A percentile compares a stretch with the other conserved stretches of the same genome.
phyloP scores from a whole-genome alignment of 768 basidiomycete species.

The Termitomyces sp. region DNA sequence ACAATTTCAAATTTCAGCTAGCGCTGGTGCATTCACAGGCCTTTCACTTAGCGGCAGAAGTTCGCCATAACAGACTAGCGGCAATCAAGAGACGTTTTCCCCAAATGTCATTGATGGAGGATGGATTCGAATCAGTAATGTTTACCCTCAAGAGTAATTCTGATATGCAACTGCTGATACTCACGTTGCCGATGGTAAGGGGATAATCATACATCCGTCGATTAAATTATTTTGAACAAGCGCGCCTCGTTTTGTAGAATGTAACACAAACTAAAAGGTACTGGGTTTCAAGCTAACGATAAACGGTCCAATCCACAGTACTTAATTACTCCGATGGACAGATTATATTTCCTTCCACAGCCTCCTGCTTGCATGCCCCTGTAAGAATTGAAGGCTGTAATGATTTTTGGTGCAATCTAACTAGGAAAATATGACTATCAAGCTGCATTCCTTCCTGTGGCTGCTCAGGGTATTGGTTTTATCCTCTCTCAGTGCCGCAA shows the following conservation, averaged over 20 bases:
- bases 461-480: conserved; percentile 25
- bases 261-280: not conserved
- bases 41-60: conserved; percentile 15
- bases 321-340: conserved; percentile 1
- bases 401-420: not conserved
- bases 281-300: not conserved
- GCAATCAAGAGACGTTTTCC: conserved; percentile 12
- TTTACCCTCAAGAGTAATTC: not conserved
- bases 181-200: conserved; percentile 7
- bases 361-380: conserved; percentile 24
- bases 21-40: conserved; percentile 14
- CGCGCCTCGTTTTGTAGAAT: not conserved
- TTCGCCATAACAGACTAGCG: conserved; percentile 9
- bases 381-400: not conserved
- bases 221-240: not conserved
- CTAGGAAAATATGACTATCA: not conserved
- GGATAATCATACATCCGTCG: not conserved
- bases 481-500: conserved; percentile 12
- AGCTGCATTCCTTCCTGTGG: conserved; percentile 16
- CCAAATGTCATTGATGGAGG: conserved; percentile 7
- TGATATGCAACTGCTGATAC: conserved; percentile 1
- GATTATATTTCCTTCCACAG: conserved; percentile 20
- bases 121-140: conserved; percentile 10
- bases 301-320: not conserved
- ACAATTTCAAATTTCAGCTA: conserved; percentile 4